These are phyloP conservation scores for Panicum virgatum DNA, from an alignment of 202 grass and related monocot genomes.

Conservation along the genomic window DNA sequence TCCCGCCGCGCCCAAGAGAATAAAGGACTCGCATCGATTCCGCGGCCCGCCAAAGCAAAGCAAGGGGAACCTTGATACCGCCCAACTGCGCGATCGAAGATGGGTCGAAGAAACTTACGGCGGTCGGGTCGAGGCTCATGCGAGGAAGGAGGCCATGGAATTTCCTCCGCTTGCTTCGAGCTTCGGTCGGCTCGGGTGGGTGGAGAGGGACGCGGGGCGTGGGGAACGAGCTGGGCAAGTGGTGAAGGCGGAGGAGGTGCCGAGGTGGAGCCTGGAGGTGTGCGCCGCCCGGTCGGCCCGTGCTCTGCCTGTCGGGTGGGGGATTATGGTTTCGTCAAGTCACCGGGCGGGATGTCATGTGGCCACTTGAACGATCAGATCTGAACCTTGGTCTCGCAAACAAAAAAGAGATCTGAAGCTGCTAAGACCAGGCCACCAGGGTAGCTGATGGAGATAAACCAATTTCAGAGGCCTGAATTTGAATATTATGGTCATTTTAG, in stretches of 20 bases:
- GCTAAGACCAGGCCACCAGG: not conserved
- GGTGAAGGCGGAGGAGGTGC: not conserved
- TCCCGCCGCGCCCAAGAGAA: constrained; percentile 10
- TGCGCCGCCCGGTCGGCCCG: no score
- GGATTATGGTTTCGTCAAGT: not conserved
- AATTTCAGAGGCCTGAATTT: no score
- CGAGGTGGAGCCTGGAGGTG: not conserved
- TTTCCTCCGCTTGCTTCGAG: not conserved
- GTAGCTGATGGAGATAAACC: no score
- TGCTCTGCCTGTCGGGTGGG: not conserved
- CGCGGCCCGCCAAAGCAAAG: no score
- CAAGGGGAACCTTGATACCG: not conserved
- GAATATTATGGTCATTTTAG: no score
- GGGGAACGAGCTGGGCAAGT: not conserved
- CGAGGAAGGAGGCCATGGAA: not conserved
- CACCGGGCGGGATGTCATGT: not conserved
- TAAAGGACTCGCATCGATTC: constrained; percentile 9
- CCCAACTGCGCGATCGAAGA: not conserved
- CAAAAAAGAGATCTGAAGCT: not conserved
- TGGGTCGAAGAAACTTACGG: constrained; percentile 29
- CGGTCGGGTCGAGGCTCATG: constrained; percentile 14
- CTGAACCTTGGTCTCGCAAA: not conserved
- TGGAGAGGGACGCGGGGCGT: constrained; percentile 26
- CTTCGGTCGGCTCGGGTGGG: not conserved
- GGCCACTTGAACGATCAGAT: not conserved